These are phyloP conservation scores for Candida fluviatilis DNA, from an alignment of 805 yeast genomes.

Conservation along the genomic window DNA sequence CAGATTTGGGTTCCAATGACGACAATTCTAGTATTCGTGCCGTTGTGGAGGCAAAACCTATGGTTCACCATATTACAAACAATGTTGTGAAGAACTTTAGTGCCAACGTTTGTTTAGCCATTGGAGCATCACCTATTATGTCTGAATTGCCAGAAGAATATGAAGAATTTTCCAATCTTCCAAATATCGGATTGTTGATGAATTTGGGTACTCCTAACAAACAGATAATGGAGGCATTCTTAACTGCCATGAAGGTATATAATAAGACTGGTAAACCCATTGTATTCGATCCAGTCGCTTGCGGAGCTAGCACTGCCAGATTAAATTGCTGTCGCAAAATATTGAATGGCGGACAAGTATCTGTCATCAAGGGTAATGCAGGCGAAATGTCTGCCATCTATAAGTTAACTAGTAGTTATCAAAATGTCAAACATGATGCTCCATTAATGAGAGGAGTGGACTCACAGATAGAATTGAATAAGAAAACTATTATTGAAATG, in stretches of 20 bases:
- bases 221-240: slow-evolving; percentile 37
- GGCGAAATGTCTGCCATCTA: slow-evolving; percentile 74
- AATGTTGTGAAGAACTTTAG: slow-evolving; percentile 84
- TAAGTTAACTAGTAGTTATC: slow-evolving; percentile 23
- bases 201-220: slow-evolving; percentile 73
- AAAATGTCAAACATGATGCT: slow-evolving; percentile 14
- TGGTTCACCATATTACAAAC: slow-evolving; percentile 86
- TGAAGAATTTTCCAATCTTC: slow-evolving; percentile 48
- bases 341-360: slow-evolving; percentile 52
- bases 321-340: slow-evolving; percentile 43
- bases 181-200: slow-evolving; percentile 54
- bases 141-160: slow-evolving; percentile 69
- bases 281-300: slow-evolving; percentile 90
- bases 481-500: slow-evolving; percentile 28
- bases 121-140: slow-evolving; percentile 89
- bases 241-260: slow-evolving; percentile 54
- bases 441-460: slow-evolving; percentile 73
- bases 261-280: slow-evolving; percentile 55
- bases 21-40: too few species aligned
- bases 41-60: too few species aligned
- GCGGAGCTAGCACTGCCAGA: slow-evolving; percentile 72
- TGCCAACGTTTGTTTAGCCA: slow-evolving; percentile 80
- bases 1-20: neutral
- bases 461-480: slow-evolving; percentile 23
- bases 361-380: slow-evolving; percentile 78